Evolutionary conservation across 257 asterid genomes (phyloP).

Genomic region (Forsythia suspensa): DNA sequence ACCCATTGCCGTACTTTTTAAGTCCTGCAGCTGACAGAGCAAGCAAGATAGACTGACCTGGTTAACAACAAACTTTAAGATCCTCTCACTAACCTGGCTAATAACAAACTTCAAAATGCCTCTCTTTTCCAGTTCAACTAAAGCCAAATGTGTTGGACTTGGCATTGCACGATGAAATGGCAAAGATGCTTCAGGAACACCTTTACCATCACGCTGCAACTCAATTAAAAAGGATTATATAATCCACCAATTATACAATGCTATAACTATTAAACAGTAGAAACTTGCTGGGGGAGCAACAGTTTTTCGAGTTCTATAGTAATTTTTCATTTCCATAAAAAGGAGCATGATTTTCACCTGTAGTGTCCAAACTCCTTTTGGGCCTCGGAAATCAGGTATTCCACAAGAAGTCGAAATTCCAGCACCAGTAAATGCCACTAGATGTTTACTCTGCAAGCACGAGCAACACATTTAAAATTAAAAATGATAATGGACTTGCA

Average conservation of each 20-base stretch:
- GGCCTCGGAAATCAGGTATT: conserved; percentile 99
- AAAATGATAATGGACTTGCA: conserved; percentile 3
- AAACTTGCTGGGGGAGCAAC: background rate
- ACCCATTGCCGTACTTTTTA: background rate
- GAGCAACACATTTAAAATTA: conserved; percentile 29
- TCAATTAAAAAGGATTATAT: conserved; percentile 6
- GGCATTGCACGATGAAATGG: conserved; percentile 98
- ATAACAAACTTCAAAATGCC: conserved; percentile 84
- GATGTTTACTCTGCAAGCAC: conserved; percentile 83
- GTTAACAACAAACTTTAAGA: background rate
- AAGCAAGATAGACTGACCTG: background rate
- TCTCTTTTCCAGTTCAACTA: conserved; percentile 88
- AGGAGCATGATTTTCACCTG: conserved; percentile 50
- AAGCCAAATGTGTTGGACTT: conserved; percentile 90
- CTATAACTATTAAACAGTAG: background rate
- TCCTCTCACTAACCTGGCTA: conserved; percentile 67
- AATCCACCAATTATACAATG: background rate
- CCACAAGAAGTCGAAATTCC: conserved; percentile 98
- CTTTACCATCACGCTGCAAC: conserved; percentile 85
- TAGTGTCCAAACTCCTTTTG: conserved; percentile 98
- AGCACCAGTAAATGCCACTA: conserved; percentile 98
- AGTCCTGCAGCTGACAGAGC: background rate
- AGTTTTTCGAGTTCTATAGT: conserved; percentile 7
- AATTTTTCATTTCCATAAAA: background rate
- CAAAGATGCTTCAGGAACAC: conserved; percentile 87